Evolutionary conservation across 2,329 filamentous ascomycete genomes (phyloP).

Genomic region (Penicillium sclerotigenum): DNA sequence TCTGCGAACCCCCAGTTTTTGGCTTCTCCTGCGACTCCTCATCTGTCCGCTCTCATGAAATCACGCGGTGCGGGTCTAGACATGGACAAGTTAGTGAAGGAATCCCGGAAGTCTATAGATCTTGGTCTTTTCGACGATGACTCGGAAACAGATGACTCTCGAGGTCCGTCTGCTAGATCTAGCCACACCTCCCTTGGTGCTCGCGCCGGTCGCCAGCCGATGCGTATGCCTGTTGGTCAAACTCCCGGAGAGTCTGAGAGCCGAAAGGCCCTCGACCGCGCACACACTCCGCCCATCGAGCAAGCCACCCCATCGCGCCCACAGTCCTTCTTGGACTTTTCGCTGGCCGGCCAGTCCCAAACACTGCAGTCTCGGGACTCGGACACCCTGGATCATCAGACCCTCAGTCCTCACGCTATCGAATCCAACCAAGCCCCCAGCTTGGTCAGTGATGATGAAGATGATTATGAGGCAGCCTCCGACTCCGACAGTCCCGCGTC

Average conservation of each 20-base stretch:
- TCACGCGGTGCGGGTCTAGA: constrained; percentile 61
- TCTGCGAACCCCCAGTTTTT: constrained; percentile 45
- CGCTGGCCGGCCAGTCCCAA: constrained; percentile 45
- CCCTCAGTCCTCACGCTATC: constrained; percentile 66
- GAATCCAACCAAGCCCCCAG: constrained; percentile 75
- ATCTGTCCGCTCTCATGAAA: constrained; percentile 65
- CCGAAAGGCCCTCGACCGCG: constrained; percentile 54
- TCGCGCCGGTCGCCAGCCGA: constrained; percentile 49
- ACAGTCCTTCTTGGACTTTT: constrained; percentile 28
- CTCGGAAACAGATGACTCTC: constrained; percentile 36
- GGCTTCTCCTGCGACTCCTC: constrained; percentile 59
- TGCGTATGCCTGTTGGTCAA: constrained; percentile 56
- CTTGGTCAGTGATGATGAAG: constrained; percentile 70
- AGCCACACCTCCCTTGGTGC: constrained; percentile 16
- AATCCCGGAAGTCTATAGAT: constrained; percentile 47
- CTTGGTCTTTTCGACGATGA: constrained; percentile 41
- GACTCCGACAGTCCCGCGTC: constrained; percentile 57
- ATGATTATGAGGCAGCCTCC: constrained; percentile 68
- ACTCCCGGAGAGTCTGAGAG: constrained; percentile 48
- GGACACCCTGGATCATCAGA: constrained; percentile 47
- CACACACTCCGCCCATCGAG: constrained; percentile 42
- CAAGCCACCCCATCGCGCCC: constrained; percentile 36
- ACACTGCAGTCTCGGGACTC: constrained; percentile 37
- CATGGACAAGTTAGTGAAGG: constrained; percentile 57
- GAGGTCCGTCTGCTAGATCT: constrained; percentile 14